These are phyloP conservation scores for Tritrichomonas musculus DNA, from an alignment of 208 protist species.

Conservation along the genomic window DNA sequence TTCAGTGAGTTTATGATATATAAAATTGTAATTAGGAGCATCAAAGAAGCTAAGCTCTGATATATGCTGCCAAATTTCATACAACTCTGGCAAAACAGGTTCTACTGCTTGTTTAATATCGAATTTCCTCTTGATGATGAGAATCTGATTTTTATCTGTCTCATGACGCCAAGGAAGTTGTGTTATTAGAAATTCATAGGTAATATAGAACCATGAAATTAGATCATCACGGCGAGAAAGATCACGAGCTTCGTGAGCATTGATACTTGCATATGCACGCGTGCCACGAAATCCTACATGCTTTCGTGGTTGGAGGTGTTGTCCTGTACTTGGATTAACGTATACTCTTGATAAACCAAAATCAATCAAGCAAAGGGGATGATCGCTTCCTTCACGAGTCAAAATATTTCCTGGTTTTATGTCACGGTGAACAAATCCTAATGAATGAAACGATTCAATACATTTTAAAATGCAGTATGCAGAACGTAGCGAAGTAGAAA, in stretches of 20 bases:
- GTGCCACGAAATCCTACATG: background rate
- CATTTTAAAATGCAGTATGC: background rate
- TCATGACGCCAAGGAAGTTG: background rate
- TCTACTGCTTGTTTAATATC: background rate
- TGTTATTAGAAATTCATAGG: background rate
- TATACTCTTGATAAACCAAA: background rate
- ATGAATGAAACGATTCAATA: background rate
- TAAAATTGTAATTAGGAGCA: background rate
- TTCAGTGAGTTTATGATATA: background rate
- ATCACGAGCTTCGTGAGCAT: background rate
- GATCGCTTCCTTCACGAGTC: background rate
- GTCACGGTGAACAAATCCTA: slow-evolving; percentile 9
- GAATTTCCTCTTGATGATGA: background rate
- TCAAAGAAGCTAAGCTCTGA: background rate
- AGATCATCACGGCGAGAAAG: background rate
- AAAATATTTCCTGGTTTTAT: slow-evolving; percentile 6
- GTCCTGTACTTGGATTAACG: background rate
- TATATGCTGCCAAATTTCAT: background rate
- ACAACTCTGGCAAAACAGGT: background rate
- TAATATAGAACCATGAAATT: background rate
- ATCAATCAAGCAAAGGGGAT: background rate
- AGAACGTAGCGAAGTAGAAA: background rate
- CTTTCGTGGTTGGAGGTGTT: background rate
- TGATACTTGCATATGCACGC: background rate
- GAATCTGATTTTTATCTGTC: background rate